phyloP scores from a whole-genome alignment of 768 basidiomycete genomes.

The Paxillus ammoniavirescens region DNA sequence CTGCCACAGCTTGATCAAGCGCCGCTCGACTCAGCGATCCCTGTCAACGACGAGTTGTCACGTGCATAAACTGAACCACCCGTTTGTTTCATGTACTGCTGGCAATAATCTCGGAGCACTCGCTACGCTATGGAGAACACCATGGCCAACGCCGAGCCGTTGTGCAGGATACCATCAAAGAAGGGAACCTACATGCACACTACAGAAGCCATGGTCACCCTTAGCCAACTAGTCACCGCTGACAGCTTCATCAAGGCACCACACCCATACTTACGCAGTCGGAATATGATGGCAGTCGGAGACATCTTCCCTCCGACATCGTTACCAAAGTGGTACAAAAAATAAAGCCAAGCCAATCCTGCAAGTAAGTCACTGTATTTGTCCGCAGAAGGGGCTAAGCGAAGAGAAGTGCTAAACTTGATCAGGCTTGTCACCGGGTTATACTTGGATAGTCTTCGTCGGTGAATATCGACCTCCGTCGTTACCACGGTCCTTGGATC shows the following conservation, averaged over 20 bases:
- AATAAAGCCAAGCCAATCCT: neutral
- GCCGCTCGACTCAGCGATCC: too few species aligned
- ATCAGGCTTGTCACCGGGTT: neutral
- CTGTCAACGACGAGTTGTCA: too few species aligned
- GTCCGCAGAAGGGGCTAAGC: conserved; percentile 4
- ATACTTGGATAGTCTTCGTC: conserved; percentile 10
- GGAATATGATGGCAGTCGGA: conserved; percentile 26
- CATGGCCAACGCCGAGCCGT: too few species aligned
- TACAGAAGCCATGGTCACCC: neutral
- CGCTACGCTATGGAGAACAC: too few species aligned
- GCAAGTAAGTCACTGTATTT: neutral
- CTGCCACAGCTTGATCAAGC: too few species aligned
- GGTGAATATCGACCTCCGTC: conserved; percentile 20
- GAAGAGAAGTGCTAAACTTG: conserved; percentile 4
- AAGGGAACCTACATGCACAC: neutral
- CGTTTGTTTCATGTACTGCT: too few species aligned
- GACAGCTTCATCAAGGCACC: conserved; percentile 3
- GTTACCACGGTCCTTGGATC: conserved; percentile 8
- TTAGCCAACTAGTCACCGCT: neutral
- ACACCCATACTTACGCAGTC: conserved; percentile 6
- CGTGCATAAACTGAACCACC: too few species aligned
- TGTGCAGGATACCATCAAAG: too few species aligned
- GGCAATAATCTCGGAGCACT: too few species aligned
- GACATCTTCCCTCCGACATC: conserved; percentile 19
- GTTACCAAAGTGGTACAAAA: conserved; percentile 4